Base-by-base conservation (phyloP, 768 basidiomycete genomes). In the Gymnopilus junonius region DNA sequence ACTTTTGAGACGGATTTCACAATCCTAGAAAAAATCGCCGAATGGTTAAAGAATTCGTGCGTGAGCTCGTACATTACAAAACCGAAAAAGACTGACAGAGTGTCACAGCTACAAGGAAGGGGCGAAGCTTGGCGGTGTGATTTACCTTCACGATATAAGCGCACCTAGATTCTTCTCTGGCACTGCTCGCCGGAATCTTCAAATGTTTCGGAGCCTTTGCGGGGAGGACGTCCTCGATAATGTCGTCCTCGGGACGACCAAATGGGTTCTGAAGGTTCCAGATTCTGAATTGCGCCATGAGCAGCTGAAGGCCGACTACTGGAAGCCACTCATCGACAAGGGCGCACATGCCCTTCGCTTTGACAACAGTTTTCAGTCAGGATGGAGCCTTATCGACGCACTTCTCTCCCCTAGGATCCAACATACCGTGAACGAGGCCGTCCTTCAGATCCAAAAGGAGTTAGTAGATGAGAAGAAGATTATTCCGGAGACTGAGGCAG, bases 121-220 rank as follows among this genome's bases (percentile, higher is more conserved):
- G n/a, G 51, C 39, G 2, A 57, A 15, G 29, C 17, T 73, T 3
- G 45, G 68, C 20, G 80, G 80, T 10, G 65, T 76, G 65, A 55
- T 73, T 23, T 73, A 71, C 45, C 60, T 73, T 20, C 71, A 71
- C 39, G 62, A 67, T 4, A 71, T 73, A 23, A 61, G 63, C 25
- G 73, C 76, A 4, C 69, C n/a, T n/a, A n/a, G n/a, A n/a, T n/a
- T n/a, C n/a, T n/a, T 81, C 68, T 63, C 70, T 10, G 77, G 75
- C 14, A 72, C 75, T 15, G 61, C 64, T 8, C 51, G 54, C 23
- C 71, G 64, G 23, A 69, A 78, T 61, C 70, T 79, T 46, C 61
- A 64, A n/a, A 66, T 78, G 67, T 79, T 80, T 63, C 65, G 70
- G 29, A 68, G 67, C 35, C 55, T 81, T 17, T 81, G 80, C 43